These are phyloP conservation scores for Saraca asoca DNA, from an alignment of 331 rosid genomes.

Conservation along the genomic window DNA sequence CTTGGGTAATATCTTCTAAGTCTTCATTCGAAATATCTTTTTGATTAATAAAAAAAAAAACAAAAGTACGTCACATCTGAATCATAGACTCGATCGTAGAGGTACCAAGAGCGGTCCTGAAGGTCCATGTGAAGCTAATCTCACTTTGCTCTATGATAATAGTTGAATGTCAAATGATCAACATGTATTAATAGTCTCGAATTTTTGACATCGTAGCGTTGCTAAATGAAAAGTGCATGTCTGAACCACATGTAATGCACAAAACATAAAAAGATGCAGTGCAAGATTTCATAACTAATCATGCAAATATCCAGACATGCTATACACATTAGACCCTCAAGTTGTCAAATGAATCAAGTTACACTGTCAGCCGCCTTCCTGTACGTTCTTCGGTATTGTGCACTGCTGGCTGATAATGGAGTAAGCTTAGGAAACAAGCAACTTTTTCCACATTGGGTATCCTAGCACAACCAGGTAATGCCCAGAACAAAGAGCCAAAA, in stretches of 20 bases:
- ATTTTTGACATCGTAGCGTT: not conserved
- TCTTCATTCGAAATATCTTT: no score
- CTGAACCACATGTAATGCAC: not conserved
- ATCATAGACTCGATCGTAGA: no score
- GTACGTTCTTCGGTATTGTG: not conserved
- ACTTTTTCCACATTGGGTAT: constrained; percentile 70
- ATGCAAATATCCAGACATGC: constrained; percentile 6
- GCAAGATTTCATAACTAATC: not conserved
- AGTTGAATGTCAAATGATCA: no score
- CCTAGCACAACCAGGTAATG: constrained; percentile 48
- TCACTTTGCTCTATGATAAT: no score
- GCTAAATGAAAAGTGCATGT: not conserved
- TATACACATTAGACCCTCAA: not conserved
- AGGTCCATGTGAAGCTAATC: no score
- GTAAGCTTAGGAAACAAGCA: constrained; percentile 62
- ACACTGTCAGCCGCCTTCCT: constrained; percentile 17
- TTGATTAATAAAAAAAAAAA: no score
- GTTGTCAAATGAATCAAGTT: not conserved
- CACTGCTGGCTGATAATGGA: not conserved
- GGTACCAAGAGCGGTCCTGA: no score
- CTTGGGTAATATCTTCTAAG: no score
- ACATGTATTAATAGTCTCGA: no score
- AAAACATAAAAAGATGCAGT: not conserved
- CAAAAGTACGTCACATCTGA: no score
- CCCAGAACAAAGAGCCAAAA: constrained; percentile 56